Evolutionary conservation across 495 filamentous ascomycete genomes (phyloP).

Genomic region (Astrothelium subdiscretum): DNA sequence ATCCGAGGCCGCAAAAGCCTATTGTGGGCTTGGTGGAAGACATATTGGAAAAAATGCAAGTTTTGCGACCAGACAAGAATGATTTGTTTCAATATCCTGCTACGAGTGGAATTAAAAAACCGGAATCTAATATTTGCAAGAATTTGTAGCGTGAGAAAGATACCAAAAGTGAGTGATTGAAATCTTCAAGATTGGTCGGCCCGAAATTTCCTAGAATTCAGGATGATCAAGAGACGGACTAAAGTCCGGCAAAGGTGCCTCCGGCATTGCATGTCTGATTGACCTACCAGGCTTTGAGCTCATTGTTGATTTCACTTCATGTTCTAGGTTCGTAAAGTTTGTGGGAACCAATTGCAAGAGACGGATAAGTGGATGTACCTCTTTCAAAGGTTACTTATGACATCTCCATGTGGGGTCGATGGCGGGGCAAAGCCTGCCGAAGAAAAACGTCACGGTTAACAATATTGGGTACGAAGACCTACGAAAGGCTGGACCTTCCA

Average conservation of each 20-base stretch:
- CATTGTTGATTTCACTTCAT: not conserved
- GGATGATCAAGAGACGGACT: not conserved
- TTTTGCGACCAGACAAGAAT: not conserved
- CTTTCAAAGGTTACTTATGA: not conserved
- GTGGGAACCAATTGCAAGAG: not conserved
- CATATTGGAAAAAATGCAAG: slow-evolving; percentile 1
- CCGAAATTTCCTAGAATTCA: not conserved
- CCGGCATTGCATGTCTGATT: not conserved
- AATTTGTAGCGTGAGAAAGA: not conserved
- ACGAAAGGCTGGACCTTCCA: too few relatives aligned
- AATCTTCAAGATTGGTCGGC: not conserved
- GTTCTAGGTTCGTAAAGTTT: not conserved
- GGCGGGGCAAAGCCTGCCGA: not conserved
- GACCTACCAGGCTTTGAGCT: not conserved
- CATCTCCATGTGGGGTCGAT: not conserved
- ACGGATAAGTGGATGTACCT: not conserved
- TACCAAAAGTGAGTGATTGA: not conserved
- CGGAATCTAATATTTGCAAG: not conserved
- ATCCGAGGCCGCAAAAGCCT: slow-evolving; percentile 73
- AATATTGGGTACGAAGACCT: not conserved
- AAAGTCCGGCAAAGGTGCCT: not conserved
- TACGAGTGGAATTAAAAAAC: not conserved
- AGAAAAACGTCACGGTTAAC: not conserved
- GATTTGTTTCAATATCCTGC: not conserved
- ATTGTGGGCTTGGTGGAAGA: slow-evolving; percentile 33